These are phyloP conservation scores for Pyrenophora graminea DNA, from an alignment of 2,329 filamentous ascomycete species.

Conservation along the genomic window DNA sequence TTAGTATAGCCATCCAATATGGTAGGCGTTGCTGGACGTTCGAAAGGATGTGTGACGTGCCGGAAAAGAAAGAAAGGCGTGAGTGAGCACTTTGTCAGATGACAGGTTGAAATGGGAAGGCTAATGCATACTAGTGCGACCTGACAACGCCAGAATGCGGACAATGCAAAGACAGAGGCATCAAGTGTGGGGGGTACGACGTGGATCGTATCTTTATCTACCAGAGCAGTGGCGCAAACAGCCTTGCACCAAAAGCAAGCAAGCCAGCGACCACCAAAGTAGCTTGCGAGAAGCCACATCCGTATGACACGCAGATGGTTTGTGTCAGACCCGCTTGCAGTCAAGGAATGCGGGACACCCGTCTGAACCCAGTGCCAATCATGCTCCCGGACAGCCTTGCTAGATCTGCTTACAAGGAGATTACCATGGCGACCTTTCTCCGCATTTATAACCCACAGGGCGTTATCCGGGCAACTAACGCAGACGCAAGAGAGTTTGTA, in stretches of 20 bases:
- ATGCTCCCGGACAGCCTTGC: constrained; percentile 20
- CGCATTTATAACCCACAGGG: constrained; percentile 25
- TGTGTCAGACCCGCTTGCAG: constrained; percentile 1
- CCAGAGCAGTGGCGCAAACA: constrained; percentile 12
- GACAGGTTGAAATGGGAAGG: background rate
- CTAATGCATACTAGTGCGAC: constrained; percentile 57
- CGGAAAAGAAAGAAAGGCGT: constrained; percentile 60
- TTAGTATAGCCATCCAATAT: constrained; percentile 8
- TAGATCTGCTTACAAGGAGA: constrained; percentile 30
- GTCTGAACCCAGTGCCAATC: background rate
- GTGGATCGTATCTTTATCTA: constrained; percentile 65
- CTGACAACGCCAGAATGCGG: constrained; percentile 64
- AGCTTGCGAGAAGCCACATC: constrained; percentile 7
- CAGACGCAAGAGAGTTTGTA: constrained; percentile 18
- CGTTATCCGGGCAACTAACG: constrained; percentile 6
- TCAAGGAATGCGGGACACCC: background rate
- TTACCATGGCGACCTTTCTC: constrained; percentile 27
- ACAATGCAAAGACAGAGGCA: constrained; percentile 63
- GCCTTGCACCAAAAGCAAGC: background rate
- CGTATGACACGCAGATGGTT: constrained; percentile 2
- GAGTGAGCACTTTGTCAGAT: constrained; percentile 22
- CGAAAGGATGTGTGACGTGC: constrained; percentile 41
- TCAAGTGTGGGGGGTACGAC: constrained; percentile 67
- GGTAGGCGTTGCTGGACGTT: constrained; percentile 37
- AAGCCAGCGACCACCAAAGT: background rate